A percentile compares a stretch with the other conserved stretches of the same genome.
Conservation (phyloP, 1,284 basidiomycete genomes). For the Heimioporus punctisporus region DNA sequence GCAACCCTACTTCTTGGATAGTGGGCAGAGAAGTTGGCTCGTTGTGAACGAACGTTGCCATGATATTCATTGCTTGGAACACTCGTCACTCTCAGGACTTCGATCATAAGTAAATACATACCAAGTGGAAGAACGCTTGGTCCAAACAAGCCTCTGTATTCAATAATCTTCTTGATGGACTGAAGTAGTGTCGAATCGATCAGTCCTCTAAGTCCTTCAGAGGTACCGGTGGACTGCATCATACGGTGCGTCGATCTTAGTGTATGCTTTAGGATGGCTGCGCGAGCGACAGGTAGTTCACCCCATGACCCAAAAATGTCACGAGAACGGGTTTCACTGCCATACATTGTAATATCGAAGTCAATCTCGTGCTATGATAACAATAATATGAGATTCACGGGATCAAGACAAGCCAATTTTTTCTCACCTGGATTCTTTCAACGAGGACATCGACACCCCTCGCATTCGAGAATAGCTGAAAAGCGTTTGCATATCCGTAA, state of each 20-base stretch:
- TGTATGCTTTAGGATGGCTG: slow-evolving; percentile 87
- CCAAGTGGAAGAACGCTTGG: slow-evolving; percentile 85
- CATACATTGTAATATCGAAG: slow-evolving; percentile 61
- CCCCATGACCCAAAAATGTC: slow-evolving; percentile 61
- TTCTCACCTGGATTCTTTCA: slow-evolving; percentile 78
- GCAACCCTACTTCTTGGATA: slow-evolving; percentile 92
- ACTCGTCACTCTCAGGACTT: slow-evolving; percentile 5
- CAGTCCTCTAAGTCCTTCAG: slow-evolving; percentile 93
- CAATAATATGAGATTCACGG: slow-evolving; percentile 5
- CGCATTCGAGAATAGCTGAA: slow-evolving; percentile 86
- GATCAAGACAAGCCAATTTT: background rate
- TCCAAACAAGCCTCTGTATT: slow-evolving; percentile 84
- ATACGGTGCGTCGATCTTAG: slow-evolving; percentile 94
- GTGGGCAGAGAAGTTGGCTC: slow-evolving; percentile 95
- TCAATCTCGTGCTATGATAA: slow-evolving; percentile 68
- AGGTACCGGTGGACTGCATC: slow-evolving; percentile 95
- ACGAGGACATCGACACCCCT: slow-evolving; percentile 89
- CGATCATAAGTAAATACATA: slow-evolving; percentile 30
- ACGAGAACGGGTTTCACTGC: slow-evolving; percentile 42
- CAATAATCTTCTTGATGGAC: slow-evolving; percentile 90
- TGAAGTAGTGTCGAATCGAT: slow-evolving; percentile 91
- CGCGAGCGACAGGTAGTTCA: slow-evolving; percentile 64
- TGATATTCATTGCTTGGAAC: slow-evolving; percentile 87
- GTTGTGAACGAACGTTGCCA: slow-evolving; percentile 98
- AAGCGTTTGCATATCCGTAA: slow-evolving; percentile 88